These are phyloP conservation scores for Echinosophora koreensis DNA, from an alignment of 306 rosid genomes.

Conservation along the genomic window DNA sequence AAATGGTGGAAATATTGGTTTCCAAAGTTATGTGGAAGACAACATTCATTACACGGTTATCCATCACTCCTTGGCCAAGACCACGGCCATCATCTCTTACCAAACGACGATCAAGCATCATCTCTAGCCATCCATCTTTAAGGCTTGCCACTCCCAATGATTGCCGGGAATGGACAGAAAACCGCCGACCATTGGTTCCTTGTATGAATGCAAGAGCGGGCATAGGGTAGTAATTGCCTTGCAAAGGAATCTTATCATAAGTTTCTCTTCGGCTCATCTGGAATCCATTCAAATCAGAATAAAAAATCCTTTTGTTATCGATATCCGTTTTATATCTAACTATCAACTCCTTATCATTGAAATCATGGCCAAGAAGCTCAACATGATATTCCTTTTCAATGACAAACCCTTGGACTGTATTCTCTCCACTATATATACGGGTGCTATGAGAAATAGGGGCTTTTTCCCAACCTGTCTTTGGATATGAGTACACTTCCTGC, in stretches of 20 bases:
- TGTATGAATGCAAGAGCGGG: conserved; percentile 92
- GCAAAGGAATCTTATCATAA: conserved; percentile 90
- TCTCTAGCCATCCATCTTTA: conserved; percentile 90
- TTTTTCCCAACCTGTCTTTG: conserved; percentile 76
- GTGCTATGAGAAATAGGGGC: conserved; percentile 93
- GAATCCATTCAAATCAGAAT: conserved; percentile 93
- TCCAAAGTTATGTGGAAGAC: conserved; percentile 84
- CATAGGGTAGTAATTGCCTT: conserved; percentile 97
- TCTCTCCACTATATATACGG: conserved; percentile 76
- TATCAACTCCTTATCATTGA: conserved; percentile 87
- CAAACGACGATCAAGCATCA: conserved; percentile 97
- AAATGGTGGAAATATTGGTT: conserved; percentile 66
- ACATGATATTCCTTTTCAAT: conserved; percentile 98
- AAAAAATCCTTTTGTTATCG: conserved; percentile 78
- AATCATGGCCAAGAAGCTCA: conserved; percentile 72
- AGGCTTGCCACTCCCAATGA: conserved; percentile 95
- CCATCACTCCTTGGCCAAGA: conserved; percentile 97
- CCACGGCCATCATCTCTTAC: conserved; percentile 95
- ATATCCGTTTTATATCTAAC: conserved; percentile 85
- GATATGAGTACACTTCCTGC: conserved; percentile 91
- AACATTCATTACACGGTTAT: conserved; percentile 85
- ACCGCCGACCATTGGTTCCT: conserved; percentile 80
- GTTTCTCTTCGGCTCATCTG: conserved; percentile 98
- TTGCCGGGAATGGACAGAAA: conserved; percentile 91
- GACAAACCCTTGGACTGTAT: conserved; percentile 70